A percentile compares a stretch with the other conserved stretches of the same genome.
These are phyloP conservation scores for Funneliformis geosporum DNA, from an alignment of 192 early-diverging fungal genomes.

Conservation along the genomic window DNA sequence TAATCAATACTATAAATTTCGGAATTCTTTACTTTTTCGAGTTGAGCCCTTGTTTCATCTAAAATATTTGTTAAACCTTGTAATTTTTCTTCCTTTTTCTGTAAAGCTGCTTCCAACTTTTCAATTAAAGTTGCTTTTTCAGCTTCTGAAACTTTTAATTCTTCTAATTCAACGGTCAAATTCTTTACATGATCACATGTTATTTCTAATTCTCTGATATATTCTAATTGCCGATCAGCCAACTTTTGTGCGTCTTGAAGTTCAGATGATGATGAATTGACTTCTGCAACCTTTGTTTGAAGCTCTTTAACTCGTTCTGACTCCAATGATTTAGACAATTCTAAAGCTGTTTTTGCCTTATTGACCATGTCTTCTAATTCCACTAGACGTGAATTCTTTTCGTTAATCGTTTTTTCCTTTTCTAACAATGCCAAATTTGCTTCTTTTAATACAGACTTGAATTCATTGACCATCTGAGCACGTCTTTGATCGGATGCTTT, in stretches of 20 bases:
- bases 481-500: constrained; percentile 6
- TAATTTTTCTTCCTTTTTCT: not conserved
- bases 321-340: not conserved
- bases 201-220: constrained; percentile 3
- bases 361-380: not conserved
- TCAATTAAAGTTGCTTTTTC: not conserved
- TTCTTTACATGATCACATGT: not conserved
- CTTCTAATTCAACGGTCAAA: not conserved
- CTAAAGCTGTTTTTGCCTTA: not conserved
- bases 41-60: not conserved
- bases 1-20: not conserved
- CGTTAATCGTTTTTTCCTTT: not conserved
- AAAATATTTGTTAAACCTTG: not conserved
- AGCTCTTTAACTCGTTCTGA: not conserved
- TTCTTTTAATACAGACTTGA: constrained; percentile 1
- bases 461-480: not conserved
- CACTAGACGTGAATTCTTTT: not conserved
- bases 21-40: not conserved
- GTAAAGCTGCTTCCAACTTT: not conserved
- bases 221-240: not conserved
- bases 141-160: not conserved
- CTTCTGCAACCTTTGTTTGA: not conserved
- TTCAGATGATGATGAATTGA: not conserved
- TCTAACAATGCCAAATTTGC: not conserved
- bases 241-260: not conserved